phyloP scores from a whole-genome alignment of 2,329 filamentous ascomycete species.

The Cercospora beticola region DNA sequence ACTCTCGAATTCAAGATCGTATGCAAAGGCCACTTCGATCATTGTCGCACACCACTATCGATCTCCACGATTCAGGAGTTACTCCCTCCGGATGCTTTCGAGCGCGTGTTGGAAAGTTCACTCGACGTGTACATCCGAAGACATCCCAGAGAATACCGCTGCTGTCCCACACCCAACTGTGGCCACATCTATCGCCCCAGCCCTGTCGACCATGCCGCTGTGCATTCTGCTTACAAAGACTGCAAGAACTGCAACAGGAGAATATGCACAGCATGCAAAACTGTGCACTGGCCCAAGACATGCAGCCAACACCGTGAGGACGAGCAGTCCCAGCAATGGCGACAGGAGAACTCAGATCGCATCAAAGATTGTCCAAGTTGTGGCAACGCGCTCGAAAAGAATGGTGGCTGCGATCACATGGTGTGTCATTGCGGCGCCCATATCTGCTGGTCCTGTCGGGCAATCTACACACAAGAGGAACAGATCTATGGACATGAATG shows the following conservation, averaged over 20 bases:
- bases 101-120: background rate
- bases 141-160: background rate
- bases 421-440: background rate
- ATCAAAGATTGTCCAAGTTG: background rate
- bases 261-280: background rate
- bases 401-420: conserved; percentile 1
- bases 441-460: conserved; percentile 1
- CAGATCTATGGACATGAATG: background rate
- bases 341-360: background rate
- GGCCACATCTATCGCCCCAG: background rate
- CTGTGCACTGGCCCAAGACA: background rate
- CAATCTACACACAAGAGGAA: background rate
- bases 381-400: background rate
- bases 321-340: background rate
- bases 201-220: background rate
- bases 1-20: background rate
- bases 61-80: background rate
- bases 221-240: background rate
- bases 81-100: background rate
- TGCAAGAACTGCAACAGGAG: background rate
- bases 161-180: conserved; percentile 3
- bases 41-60: background rate
- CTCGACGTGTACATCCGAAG: background rate
- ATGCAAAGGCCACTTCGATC: background rate
- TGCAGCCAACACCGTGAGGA: background rate